phyloP scores from a whole-genome alignment of 2,329 filamentous ascomycete genomes.

The Cladophialophora psammophila region DNA sequence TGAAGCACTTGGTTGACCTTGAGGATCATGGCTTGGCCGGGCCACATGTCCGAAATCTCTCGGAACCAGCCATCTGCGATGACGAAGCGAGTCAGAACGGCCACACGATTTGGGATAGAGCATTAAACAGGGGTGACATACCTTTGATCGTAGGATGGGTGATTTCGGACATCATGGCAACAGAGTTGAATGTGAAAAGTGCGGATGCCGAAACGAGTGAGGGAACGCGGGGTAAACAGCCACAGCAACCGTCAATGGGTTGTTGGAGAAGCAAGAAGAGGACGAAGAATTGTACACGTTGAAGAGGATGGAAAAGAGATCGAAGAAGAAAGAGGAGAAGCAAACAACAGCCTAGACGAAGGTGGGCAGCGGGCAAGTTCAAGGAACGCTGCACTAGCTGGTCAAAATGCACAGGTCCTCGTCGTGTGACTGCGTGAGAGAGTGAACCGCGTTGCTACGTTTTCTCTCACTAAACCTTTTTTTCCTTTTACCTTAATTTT shows the following conservation, averaged over 20 bases:
- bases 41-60: conserved; percentile 99
- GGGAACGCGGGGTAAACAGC: conserved; percentile 24
- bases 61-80: conserved; percentile 98
- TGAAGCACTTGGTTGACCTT: conserved; percentile 97
- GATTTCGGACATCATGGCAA: conserved; percentile 68
- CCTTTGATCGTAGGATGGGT: conserved; percentile 79
- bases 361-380: conserved; percentile 14
- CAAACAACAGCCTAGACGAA: conserved; percentile 1
- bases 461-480: conserved; percentile 15
- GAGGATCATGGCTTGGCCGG: conserved; percentile 97
- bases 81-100: not conserved
- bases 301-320: conserved; percentile 1
- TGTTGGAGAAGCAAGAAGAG: conserved; percentile 16
- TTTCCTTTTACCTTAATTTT: conserved; percentile 10
- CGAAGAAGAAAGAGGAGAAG: conserved; percentile 1
- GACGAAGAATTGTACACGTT: conserved; percentile 9
- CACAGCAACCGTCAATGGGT: conserved; percentile 14
- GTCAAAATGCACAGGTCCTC: conserved; percentile 5
- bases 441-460: conserved; percentile 9
- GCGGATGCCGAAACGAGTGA: conserved; percentile 23
- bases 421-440: conserved; percentile 23
- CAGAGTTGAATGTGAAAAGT: not conserved
- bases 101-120: not conserved
- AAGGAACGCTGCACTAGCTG: conserved; percentile 7
- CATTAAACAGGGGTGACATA: conserved; percentile 47